Evolutionary conservation across 2,329 filamentous ascomycete genomes (phyloP).

Genomic region (Ceratocystis cubensis): DNA sequence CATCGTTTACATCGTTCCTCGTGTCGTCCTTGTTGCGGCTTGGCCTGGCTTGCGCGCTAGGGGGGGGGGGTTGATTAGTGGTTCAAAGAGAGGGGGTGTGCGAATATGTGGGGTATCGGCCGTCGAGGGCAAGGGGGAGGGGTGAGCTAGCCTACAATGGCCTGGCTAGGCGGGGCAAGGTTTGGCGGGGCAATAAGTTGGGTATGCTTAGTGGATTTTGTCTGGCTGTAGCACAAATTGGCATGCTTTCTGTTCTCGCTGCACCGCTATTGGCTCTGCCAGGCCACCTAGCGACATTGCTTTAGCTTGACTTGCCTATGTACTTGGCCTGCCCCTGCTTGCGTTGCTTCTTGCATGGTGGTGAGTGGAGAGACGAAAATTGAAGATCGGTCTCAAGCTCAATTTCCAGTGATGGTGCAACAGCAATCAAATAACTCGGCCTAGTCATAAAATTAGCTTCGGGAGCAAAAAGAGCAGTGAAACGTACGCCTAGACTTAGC

Average conservation of each 20-base stretch:
- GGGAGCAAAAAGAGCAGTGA: no score
- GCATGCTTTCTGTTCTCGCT: no score
- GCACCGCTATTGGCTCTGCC: no score
- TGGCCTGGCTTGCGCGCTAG: not conserved
- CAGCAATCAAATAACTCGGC: no score
- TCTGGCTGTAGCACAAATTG: not conserved
- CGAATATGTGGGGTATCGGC: not conserved
- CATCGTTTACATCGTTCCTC: slow-evolving; percentile 6
- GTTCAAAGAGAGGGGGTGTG: no score
- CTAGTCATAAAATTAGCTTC: no score
- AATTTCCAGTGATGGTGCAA: no score
- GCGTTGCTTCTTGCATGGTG: not conserved
- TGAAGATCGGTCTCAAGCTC: no score
- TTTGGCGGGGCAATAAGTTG: not conserved
- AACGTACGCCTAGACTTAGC: no score
- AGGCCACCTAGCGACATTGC: not conserved
- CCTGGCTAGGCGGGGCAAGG: not conserved
- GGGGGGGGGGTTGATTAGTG: not conserved
- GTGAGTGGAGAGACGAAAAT: not conserved
- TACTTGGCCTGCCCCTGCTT: not conserved
- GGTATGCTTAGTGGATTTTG: not conserved
- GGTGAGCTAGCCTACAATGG: not conserved
- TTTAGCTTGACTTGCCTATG: not conserved
- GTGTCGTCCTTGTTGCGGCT: not conserved
- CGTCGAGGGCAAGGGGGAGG: not conserved